phyloP scores from a whole-genome alignment of 2,329 filamentous ascomycete species.

The Microsporum audouinii region DNA sequence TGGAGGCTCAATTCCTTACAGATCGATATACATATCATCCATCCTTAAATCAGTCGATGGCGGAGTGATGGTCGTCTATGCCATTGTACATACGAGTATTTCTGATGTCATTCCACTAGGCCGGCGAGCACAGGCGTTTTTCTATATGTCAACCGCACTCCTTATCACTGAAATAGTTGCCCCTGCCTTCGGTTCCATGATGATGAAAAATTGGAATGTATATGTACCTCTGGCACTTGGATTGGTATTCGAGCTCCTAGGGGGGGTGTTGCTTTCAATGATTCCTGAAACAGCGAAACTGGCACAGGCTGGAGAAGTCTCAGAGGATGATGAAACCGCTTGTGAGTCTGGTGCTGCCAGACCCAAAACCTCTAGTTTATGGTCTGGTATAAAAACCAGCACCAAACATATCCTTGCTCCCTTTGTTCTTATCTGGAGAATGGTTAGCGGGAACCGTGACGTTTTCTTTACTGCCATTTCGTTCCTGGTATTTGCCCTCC shows the following conservation, averaged over 20 bases:
- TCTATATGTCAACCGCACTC: background rate
- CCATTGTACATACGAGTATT: background rate
- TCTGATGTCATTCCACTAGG: slow-evolving; percentile 1
- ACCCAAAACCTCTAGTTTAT: background rate
- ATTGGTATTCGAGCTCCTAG: background rate
- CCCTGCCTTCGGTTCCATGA: background rate
- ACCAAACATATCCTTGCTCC: background rate
- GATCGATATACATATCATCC: background rate
- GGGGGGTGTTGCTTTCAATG: background rate
- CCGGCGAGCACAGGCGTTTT: background rate
- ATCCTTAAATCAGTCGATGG: slow-evolving; percentile 1
- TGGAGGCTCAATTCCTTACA: background rate
- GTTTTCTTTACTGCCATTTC: background rate
- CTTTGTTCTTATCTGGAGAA: background rate
- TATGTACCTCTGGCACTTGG: background rate
- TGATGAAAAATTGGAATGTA: background rate
- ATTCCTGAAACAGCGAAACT: background rate
- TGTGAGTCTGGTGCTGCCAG: background rate
- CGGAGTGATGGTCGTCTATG: background rate
- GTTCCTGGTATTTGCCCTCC: background rate
- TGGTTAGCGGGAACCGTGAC: background rate
- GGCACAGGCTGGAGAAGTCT: background rate
- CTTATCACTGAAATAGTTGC: slow-evolving; percentile 2
- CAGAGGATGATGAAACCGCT: background rate
- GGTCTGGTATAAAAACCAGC: background rate